Base-by-base conservation (phyloP, 176 grass and related monocot species). In the Tillandsia leiboldiana region DNA sequence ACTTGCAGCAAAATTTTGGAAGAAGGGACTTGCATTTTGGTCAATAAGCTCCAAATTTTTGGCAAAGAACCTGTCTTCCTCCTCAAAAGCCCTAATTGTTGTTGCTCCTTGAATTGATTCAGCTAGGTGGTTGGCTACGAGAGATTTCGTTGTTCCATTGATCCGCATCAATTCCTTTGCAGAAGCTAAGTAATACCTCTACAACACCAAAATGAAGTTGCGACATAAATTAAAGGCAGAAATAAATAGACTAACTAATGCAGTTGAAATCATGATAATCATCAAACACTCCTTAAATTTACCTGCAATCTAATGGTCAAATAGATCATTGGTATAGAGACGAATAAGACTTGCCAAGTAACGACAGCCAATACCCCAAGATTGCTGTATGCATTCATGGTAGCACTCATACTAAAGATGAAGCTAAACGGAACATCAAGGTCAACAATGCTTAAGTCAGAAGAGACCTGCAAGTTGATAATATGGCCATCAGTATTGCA, bases 111-210 rank as follows among this genome's bases (percentile, higher is more conserved):
- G 66, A 83, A 97, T 79, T 2, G 94, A 97, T 77, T 97, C 89
- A 12, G 84, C 82, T 8, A 97, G 75, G 80, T 97, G 94, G 73
- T 97, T 97, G 62, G 79, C 89, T 27, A 97, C 61, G 64, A 81
- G 71, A 79, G 94, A 97, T 81, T 90, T 92, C 52, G 94, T 90
- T 63, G 89, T 97, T 63, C 94, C 94, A 85, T 97, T 92, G 64
- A 97, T 85, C 27, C 94, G 62, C 94, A 97, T 97, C 70, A 97
- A 85, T 85, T 97, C 86, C 77, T 87, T 97, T 47, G 94, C 84
- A 11, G 94, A 85, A 52, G 84, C 77, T 66, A 97, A 80, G 72
- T 92, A 97, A 69, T 92, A 97, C 48, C 82, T 90, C 94, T 97
- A 54, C 68, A 83, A 69, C 23, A 71, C 4, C 58, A 84, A 76